A percentile compares a stretch with the other conserved stretches of the same genome.
These are phyloP conservation scores for Spinellus fusiger DNA, from an alignment of 192 early-diverging fungal genomes.

Conservation along the genomic window DNA sequence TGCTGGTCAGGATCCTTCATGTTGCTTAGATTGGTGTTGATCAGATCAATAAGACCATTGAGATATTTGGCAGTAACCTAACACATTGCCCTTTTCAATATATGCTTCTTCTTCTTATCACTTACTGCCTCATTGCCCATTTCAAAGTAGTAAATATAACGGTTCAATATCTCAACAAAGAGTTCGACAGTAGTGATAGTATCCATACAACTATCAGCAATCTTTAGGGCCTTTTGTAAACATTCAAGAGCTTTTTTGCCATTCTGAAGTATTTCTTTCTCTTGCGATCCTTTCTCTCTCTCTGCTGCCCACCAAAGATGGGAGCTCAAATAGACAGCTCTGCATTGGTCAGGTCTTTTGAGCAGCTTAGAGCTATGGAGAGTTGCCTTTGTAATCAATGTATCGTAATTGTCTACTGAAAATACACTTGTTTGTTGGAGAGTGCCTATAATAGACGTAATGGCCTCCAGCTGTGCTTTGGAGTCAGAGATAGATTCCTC, in stretches of 20 bases:
- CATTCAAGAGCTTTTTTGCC: conserved; percentile 85
- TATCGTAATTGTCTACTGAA: conserved; percentile 87
- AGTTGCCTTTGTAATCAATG: conserved; percentile 83
- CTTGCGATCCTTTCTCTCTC: conserved; percentile 24
- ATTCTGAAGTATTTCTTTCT: conserved; percentile 64
- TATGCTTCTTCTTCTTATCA: not conserved
- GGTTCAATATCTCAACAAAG: conserved; percentile 93
- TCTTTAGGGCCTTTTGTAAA: conserved; percentile 91
- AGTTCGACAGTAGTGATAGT: conserved; percentile 78
- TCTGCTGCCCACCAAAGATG: conserved; percentile 88
- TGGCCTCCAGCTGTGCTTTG: conserved; percentile 81
- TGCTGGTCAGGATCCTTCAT: conserved; percentile 67
- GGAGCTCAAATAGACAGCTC: conserved; percentile 70
- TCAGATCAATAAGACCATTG: conserved; percentile 88
- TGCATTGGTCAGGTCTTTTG: conserved; percentile 94
- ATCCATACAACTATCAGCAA: conserved; percentile 92
- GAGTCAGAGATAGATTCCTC: conserved; percentile 95
- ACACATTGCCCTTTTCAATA: not conserved
- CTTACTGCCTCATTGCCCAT: conserved; percentile 69
- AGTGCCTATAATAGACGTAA: conserved; percentile 79
- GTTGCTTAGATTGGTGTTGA: conserved; percentile 71
- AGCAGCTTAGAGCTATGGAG: conserved; percentile 86
- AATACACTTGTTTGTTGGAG: conserved; percentile 72
- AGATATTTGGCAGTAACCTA: conserved; percentile 82
- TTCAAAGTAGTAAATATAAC: conserved; percentile 92